phyloP scores from a whole-genome alignment of 495 filamentous ascomycete species.

The Penicillium argentinense region DNA sequence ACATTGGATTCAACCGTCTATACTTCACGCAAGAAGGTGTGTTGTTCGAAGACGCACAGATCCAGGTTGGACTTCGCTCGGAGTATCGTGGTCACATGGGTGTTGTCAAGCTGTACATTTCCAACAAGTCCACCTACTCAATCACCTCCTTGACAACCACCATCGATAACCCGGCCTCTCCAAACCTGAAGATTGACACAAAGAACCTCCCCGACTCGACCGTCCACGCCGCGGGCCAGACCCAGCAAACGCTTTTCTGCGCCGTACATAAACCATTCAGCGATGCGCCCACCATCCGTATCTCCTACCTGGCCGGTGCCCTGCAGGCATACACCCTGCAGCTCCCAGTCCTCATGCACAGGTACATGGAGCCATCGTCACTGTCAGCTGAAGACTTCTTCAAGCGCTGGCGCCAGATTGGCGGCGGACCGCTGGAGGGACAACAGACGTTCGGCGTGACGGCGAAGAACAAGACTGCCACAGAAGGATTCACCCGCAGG shows the following conservation, averaged over 20 bases:
- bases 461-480: conserved; percentile 50
- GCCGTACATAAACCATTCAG: conserved; percentile 79
- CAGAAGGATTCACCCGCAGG: conserved; percentile 57
- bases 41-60: conserved; percentile 90
- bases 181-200: conserved; percentile 74
- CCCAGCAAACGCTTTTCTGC: conserved; percentile 93
- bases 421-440: conserved; percentile 78
- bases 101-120: conserved; percentile 92
- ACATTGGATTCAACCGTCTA: conserved; percentile 82
- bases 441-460: conserved; percentile 77
- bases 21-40: conserved; percentile 80
- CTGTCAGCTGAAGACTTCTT: conserved; percentile 91
- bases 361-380: conserved; percentile 92
- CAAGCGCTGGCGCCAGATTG: conserved; percentile 98
- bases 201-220: conserved; percentile 86
- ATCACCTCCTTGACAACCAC: conserved; percentile 93
- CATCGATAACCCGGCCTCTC: conserved; percentile 73
- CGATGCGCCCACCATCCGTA: conserved; percentile 84
- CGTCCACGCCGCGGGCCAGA: conserved; percentile 72
- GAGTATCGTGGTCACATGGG: conserved; percentile 95
- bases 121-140: conserved; percentile 81
- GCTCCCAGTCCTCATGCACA: conserved; percentile 84
- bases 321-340: conserved; percentile 91
- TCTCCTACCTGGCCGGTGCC: conserved; percentile 91
- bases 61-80: conserved; percentile 88